phyloP scores from a whole-genome alignment of 2,329 filamentous ascomycete species.

The Hypoxylon sp. region DNA sequence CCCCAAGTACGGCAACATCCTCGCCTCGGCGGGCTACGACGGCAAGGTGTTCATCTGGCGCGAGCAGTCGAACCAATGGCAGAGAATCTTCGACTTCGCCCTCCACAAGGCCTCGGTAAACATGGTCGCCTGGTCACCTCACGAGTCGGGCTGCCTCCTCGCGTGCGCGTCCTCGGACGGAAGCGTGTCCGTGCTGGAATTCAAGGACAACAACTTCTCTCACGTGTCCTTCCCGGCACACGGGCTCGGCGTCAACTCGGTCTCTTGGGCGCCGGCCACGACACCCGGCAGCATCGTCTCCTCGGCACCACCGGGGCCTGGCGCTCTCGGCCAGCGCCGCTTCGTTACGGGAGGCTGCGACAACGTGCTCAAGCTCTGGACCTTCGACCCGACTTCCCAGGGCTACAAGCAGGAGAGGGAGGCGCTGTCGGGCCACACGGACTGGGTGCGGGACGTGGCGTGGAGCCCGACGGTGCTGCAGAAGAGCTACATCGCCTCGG shows the following conservation, averaged over 20 bases:
- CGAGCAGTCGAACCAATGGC: constrained; percentile 79
- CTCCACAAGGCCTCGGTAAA: constrained; percentile 97
- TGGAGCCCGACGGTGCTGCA: constrained; percentile 96
- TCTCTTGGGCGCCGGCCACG: constrained; percentile 91
- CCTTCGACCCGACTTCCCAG: constrained; percentile 71
- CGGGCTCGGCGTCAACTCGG: constrained; percentile 92
- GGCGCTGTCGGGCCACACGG: constrained; percentile 80
- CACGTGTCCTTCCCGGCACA: constrained; percentile 91
- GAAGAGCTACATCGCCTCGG: constrained; percentile 95
- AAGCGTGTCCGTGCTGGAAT: constrained; percentile 91
- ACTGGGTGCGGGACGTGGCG: constrained; percentile 97
- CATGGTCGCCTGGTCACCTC: constrained; percentile 96
- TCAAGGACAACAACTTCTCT: constrained; percentile 94
- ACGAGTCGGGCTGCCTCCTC: constrained; percentile 92
- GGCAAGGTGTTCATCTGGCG: constrained; percentile 99
- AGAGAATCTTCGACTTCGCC: constrained; percentile 90
- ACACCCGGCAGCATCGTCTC: constrained; percentile 85
- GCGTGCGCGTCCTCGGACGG: constrained; percentile 95
- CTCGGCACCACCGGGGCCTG: constrained; percentile 65
- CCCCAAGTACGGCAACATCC: constrained; percentile 97
- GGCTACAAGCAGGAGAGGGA: constrained; percentile 69
- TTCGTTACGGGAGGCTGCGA: constrained; percentile 97
- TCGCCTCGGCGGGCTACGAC: constrained; percentile 94
- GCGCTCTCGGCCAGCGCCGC: constrained; percentile 71
- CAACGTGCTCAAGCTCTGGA: constrained; percentile 93